Percentiles rank a stretch among this genome's conserved stretches.
Conservation (phyloP, 768 basidiomycete genomes). For the Grammothele lineata region DNA sequence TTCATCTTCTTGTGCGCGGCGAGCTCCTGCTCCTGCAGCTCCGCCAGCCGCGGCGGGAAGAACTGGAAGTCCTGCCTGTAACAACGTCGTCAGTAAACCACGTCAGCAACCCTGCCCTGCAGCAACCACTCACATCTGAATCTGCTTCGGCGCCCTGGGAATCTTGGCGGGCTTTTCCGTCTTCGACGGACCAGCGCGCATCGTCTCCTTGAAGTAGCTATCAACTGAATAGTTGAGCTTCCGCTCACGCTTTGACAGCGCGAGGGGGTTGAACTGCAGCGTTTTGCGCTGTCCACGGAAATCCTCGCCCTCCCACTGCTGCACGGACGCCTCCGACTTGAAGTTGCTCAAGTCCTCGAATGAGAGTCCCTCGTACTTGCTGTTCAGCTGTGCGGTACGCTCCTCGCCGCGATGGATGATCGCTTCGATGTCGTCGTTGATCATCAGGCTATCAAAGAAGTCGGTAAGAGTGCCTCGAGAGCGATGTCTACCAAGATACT, state of each 20-base stretch:
- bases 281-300: slow-evolving; percentile 68
- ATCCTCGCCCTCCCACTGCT: slow-evolving; percentile 96
- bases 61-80: slow-evolving; percentile 94
- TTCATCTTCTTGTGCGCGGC: slow-evolving; percentile 74
- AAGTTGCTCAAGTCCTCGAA: slow-evolving; percentile 96
- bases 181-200: slow-evolving; percentile 77
- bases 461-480: not conserved
- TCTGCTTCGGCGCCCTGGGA: slow-evolving; percentile 84
- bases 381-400: slow-evolving; percentile 81
- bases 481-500: slow-evolving; percentile 28
- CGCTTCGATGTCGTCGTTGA: slow-evolving; percentile 90
- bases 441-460: slow-evolving; percentile 48
- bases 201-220: slow-evolving; percentile 89
- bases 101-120: not conserved
- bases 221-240: slow-evolving; percentile 95
- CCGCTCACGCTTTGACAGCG: slow-evolving; percentile 89
- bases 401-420: slow-evolving; percentile 92
- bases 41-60: slow-evolving; percentile 76
- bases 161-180: slow-evolving; percentile 78
- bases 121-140: slow-evolving; percentile 55
- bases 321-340: slow-evolving; percentile 87
- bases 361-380: slow-evolving; percentile 89
- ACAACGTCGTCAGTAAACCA: not conserved
- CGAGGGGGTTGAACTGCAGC: slow-evolving; percentile 73
- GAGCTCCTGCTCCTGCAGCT: slow-evolving; percentile 83